Conservation (phyloP, 257 asterid genomes). For the Ilex aquifolium region DNA sequence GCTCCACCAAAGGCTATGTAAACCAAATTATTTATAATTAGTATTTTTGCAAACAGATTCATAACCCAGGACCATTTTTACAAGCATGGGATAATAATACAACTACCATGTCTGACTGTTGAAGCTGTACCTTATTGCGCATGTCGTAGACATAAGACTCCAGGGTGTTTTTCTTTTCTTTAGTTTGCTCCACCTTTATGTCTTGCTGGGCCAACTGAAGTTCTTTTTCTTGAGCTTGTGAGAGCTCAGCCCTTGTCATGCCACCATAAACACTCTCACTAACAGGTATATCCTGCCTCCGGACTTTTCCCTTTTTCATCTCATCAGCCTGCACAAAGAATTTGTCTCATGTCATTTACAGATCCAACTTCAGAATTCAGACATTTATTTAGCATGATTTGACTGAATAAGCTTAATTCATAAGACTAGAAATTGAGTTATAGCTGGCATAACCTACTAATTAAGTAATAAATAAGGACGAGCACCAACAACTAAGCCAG, state of each 20-base stretch:
- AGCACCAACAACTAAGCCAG: no score
- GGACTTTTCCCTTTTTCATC: constrained; percentile 48
- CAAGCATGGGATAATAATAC: no score
- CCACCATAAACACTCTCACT: constrained; percentile 57
- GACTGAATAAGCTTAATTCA: no score
- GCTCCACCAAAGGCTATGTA: no score
- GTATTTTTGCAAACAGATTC: no score
- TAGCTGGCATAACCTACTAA: no score
- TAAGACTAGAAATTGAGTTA: no score
- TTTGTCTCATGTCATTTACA: background rate
- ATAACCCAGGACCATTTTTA: no score
- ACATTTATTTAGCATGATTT: no score
- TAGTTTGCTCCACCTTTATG: constrained; percentile 78
- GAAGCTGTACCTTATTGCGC: constrained; percentile 68
- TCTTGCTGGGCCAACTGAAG: constrained; percentile 72
- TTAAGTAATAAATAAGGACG: no score
- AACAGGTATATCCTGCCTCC: constrained; percentile 60
- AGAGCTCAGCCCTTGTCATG: constrained; percentile 54
- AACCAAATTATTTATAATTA: no score
- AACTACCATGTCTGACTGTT: background rate
- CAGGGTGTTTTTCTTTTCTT: constrained; percentile 87
- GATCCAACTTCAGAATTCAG: no score
- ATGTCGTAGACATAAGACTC: constrained; percentile 95
- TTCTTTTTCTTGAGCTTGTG: constrained; percentile 68
- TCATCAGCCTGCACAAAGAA: constrained; percentile 52